Percentiles rank a stretch among this genome's conserved stretches.
Evolutionary conservation across 2,329 filamentous ascomycete species (phyloP).

Genomic region (Stemphylium lycopersici): DNA sequence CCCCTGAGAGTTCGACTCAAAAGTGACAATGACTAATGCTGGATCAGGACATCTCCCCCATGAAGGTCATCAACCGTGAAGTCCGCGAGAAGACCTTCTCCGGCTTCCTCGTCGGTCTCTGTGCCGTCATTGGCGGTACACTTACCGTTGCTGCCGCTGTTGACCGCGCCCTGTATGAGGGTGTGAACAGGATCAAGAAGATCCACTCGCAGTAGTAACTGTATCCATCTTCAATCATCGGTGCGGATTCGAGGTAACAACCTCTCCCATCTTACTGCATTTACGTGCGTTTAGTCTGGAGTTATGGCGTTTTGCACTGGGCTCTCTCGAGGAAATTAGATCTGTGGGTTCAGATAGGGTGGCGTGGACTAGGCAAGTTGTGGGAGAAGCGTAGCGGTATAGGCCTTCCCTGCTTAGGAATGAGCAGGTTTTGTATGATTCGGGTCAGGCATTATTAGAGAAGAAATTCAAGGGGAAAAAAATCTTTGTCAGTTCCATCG

Average conservation of each 20-base stretch:
- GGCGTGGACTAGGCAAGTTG: neutral
- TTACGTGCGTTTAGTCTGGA: conserved; percentile 9
- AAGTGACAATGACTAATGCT: conserved; percentile 14
- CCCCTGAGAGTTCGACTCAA: neutral
- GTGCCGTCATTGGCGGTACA: conserved; percentile 92
- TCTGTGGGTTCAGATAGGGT: neutral
- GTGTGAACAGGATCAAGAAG: conserved; percentile 83
- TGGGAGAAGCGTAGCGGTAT: neutral
- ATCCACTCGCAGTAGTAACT: conserved; percentile 64
- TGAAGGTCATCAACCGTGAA: conserved; percentile 99
- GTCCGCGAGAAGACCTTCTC: conserved; percentile 86
- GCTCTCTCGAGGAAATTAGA: neutral
- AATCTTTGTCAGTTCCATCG: too few species aligned
- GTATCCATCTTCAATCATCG: neutral
- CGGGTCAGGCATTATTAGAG: neutral
- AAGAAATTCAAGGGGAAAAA: neutral
- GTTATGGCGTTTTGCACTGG: conserved; percentile 5
- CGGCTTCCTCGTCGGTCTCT: conserved; percentile 91
- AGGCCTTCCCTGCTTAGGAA: neutral
- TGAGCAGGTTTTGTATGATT: conserved; percentile 1
- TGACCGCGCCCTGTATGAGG: conserved; percentile 91
- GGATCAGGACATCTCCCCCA: conserved; percentile 91
- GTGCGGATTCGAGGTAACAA: neutral
- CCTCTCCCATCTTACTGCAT: conserved; percentile 1
- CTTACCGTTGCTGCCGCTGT: conserved; percentile 93